Evolutionary conservation across 202 grass and related monocot genomes (phyloP).

Genomic region (Brachypodium distachyon): DNA sequence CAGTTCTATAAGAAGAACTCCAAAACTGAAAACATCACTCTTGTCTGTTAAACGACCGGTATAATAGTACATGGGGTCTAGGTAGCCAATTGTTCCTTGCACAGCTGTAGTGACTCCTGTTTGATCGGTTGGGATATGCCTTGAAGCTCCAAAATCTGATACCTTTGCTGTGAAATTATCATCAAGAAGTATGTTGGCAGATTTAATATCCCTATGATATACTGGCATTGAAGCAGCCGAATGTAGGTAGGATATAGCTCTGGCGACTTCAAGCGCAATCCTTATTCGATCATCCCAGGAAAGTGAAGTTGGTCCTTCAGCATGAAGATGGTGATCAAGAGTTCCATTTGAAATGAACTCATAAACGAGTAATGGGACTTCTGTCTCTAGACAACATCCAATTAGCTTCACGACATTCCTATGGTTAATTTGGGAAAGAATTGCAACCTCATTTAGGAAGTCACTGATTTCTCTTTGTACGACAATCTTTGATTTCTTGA

Average conservation of each 20-base stretch:
- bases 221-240: conserved; percentile 4
- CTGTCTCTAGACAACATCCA: conserved; percentile 42
- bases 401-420: conserved; percentile 33
- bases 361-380: conserved; percentile 44
- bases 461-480: background rate
- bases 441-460: conserved; percentile 14
- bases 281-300: background rate
- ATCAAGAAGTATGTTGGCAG: conserved; percentile 22
- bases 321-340: conserved; percentile 44
- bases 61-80: conserved; percentile 35
- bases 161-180: conserved; percentile 5
- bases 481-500: conserved; percentile 30
- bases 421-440: conserved; percentile 17
- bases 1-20: conserved; percentile 44
- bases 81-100: conserved; percentile 12
- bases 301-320: background rate
- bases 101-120: background rate
- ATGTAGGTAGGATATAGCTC: conserved; percentile 2
- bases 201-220: conserved; percentile 24
- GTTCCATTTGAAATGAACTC: conserved; percentile 48
- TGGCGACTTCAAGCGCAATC: conserved; percentile 8
- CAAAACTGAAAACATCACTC: conserved; percentile 35
- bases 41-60: conserved; percentile 19
- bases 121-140: background rate
- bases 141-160: conserved; percentile 8